phyloP scores from a whole-genome alignment of 2,329 filamentous ascomycete genomes.

The Colletotrichum lentis region DNA sequence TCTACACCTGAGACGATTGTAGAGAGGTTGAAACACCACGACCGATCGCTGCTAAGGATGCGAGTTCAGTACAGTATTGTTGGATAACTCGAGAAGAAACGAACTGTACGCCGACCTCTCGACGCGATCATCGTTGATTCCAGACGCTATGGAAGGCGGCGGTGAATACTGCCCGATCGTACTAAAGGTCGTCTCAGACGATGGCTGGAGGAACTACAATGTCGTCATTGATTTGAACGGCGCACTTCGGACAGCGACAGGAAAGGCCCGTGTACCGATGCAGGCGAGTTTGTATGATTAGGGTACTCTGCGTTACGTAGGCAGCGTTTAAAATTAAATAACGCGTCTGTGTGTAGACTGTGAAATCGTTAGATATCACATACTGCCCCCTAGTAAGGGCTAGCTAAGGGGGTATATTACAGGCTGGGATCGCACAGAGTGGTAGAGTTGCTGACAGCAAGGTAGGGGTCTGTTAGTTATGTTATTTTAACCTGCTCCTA shows the following conservation, averaged over 20 bases:
- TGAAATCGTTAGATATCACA: too few relatives aligned
- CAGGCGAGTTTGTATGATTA: slow-evolving; percentile 15
- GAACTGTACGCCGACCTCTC: background rate
- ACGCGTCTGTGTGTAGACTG: too few relatives aligned
- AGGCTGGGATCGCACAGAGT: too few relatives aligned
- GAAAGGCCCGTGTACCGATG: slow-evolving; percentile 22
- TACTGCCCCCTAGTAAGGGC: too few relatives aligned
- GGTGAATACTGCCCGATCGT: background rate
- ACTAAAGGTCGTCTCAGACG: background rate
- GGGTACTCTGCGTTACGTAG: too few relatives aligned
- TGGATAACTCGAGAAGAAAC: background rate
- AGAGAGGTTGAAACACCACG: slow-evolving; percentile 24
- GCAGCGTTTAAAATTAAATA: too few relatives aligned
- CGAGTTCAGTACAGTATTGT: background rate
- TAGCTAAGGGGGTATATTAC: too few relatives aligned
- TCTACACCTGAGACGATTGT: slow-evolving; percentile 28
- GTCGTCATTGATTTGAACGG: slow-evolving; percentile 37
- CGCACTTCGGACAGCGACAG: background rate
- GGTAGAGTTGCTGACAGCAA: too few relatives aligned
- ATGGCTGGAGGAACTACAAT: slow-evolving; percentile 16
- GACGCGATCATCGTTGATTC: slow-evolving; percentile 14
- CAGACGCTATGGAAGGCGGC: background rate
- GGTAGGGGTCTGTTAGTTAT: too few relatives aligned
- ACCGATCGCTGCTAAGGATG: background rate
- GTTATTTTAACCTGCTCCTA: too few relatives aligned